A percentile compares a stretch with the other conserved stretches of the same genome.
Conservation (phyloP, 495 filamentous ascomycete genomes). For the Penicillium egyptiacum region DNA sequence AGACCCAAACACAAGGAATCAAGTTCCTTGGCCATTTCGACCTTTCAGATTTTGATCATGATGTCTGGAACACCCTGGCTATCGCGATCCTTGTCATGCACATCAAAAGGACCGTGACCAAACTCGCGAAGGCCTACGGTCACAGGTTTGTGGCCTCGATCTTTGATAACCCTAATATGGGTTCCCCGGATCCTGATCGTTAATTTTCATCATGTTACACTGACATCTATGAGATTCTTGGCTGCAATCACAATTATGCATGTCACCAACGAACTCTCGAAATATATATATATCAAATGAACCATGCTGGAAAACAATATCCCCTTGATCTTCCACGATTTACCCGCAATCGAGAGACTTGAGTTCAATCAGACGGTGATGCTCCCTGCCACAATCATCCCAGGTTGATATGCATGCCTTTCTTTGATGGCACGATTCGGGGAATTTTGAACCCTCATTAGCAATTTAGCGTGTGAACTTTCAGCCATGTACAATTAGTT, state of each 20-base stretch:
- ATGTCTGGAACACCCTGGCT: slow-evolving; percentile 52
- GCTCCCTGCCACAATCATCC: too few species aligned
- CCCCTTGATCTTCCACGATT: too few species aligned
- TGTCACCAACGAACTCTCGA: too few species aligned
- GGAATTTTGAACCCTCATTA: neutral
- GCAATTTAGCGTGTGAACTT: neutral
- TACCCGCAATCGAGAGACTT: too few species aligned
- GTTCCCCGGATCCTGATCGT: neutral
- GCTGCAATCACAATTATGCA: neutral
- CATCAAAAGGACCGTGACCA: slow-evolving; percentile 36
- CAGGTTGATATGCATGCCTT: too few species aligned
- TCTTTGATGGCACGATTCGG: too few species aligned
- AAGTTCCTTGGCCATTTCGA: slow-evolving; percentile 43
- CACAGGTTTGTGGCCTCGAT: neutral
- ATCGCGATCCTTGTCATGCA: slow-evolving; percentile 43
- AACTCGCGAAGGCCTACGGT: slow-evolving; percentile 24
- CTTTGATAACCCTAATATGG: neutral
- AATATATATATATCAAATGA: neutral
- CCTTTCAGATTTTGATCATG: slow-evolving; percentile 38
- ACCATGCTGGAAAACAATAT: neutral
- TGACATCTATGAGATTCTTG: neutral
- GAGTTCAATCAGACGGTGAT: too few species aligned
- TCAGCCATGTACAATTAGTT: neutral
- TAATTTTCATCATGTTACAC: neutral
- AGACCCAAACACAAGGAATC: slow-evolving; percentile 7